These are phyloP conservation scores for Zostera marina DNA, from an alignment of 116 monocot genomes.

Conservation along the genomic window DNA sequence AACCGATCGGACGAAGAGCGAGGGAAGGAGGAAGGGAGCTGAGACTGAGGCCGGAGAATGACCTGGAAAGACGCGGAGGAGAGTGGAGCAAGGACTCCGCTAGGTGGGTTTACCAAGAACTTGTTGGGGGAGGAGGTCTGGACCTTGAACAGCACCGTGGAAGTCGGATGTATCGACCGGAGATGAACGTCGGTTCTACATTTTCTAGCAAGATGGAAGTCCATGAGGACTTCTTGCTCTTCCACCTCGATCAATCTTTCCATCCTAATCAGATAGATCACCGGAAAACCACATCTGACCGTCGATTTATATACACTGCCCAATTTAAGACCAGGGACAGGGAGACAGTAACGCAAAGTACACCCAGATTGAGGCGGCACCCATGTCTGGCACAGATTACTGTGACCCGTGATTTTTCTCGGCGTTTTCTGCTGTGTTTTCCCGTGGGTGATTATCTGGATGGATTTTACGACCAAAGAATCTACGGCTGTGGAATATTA, in stretches of 20 bases:
- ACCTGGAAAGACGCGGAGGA: constrained; percentile 32
- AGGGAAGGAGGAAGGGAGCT: constrained; percentile 31
- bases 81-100: constrained; percentile 34
- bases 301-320: no score
- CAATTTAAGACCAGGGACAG: no score
- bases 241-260: constrained; percentile 40
- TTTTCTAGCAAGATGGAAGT: constrained; percentile 36
- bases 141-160: constrained; percentile 45
- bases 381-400: no score
- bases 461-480: no score
- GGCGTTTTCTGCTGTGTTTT: no score
- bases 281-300: no score
- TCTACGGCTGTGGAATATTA: no score
- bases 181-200: constrained; percentile 42
- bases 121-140: constrained; percentile 51
- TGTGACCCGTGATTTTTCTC: no score
- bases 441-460: no score
- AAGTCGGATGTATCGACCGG: constrained; percentile 33
- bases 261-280: background rate
- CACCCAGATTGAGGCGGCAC: no score
- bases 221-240: constrained; percentile 32
- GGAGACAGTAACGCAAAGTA: no score
- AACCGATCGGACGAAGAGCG: constrained; percentile 48
- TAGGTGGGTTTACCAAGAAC: constrained; percentile 66
- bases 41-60: constrained; percentile 53